Conservation (phyloP, 2,329 filamentous ascomycete genomes). For the Fusarium subglutinans region DNA sequence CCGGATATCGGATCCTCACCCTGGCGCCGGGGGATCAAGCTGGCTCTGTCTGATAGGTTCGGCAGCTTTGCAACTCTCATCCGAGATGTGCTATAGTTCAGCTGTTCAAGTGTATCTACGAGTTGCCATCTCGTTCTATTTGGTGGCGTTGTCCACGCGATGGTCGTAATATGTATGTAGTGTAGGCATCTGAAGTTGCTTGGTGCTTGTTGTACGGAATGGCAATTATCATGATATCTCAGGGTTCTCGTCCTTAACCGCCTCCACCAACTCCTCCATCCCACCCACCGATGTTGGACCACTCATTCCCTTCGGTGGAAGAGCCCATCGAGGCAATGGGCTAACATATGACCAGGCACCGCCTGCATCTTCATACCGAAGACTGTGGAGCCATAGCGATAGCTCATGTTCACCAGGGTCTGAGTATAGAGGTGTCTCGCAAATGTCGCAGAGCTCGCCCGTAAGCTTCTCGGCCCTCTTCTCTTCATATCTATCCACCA, state of each 20-base stretch:
- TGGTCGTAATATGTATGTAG: constrained; percentile 8
- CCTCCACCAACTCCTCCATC: constrained; percentile 67
- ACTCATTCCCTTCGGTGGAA: constrained; percentile 77
- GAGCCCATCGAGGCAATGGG: constrained; percentile 83
- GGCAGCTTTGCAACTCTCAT: constrained; percentile 15
- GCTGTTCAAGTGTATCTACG: constrained; percentile 22
- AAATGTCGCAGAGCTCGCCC: constrained; percentile 81
- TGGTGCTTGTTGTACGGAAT: constrained; percentile 27
- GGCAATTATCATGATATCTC: constrained; percentile 48
- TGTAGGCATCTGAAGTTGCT: constrained; percentile 11
- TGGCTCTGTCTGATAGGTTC: constrained; percentile 11
- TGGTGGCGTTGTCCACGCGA: constrained; percentile 22
- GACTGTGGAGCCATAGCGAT: constrained; percentile 91
- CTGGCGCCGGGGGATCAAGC: not conserved
- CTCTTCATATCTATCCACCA: constrained; percentile 90
- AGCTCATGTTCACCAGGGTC: constrained; percentile 92
- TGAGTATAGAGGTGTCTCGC: constrained; percentile 88
- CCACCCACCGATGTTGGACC: constrained; percentile 76
- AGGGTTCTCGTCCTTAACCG: constrained; percentile 58
- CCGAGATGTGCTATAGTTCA: constrained; percentile 18
- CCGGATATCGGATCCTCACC: constrained; percentile 9
- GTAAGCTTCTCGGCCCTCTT: constrained; percentile 94
- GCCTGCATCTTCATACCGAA: constrained; percentile 84
- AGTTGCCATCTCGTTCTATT: constrained; percentile 17
- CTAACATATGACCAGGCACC: constrained; percentile 91